These are phyloP conservation scores for Dryadomyces quercivorus DNA, from an alignment of 2,329 filamentous ascomycete species.

Conservation along the genomic window DNA sequence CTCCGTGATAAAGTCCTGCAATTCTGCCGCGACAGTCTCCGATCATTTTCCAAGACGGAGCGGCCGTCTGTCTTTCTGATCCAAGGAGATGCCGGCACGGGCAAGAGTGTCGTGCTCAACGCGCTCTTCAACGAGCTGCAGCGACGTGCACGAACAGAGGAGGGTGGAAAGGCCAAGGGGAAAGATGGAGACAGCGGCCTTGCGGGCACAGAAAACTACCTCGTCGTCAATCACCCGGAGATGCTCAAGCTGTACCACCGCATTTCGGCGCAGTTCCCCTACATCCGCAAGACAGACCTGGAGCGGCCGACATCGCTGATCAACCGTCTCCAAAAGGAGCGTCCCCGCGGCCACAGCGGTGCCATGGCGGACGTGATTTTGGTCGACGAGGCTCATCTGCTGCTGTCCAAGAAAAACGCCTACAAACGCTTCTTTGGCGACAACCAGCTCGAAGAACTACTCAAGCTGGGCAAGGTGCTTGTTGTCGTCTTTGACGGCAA, in stretches of 20 bases:
- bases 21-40: constrained; percentile 3
- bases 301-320: constrained; percentile 7
- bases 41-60: neutral
- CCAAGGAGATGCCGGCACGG: constrained; percentile 5
- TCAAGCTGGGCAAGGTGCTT: constrained; percentile 3
- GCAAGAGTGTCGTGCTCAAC: constrained; percentile 6
- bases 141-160: neutral
- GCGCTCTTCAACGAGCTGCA: constrained; percentile 7
- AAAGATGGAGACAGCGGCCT: neutral
- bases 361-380: constrained; percentile 3
- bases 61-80: constrained; percentile 4
- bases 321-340: constrained; percentile 6
- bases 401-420: constrained; percentile 6
- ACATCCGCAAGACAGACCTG: constrained; percentile 6
- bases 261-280: constrained; percentile 5
- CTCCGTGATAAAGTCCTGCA: constrained; percentile 3
- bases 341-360: neutral
- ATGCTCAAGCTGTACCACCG: constrained; percentile 8
- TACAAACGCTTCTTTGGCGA: constrained; percentile 8
- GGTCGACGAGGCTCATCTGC: constrained; percentile 6
- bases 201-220: constrained; percentile 4
- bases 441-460: constrained; percentile 7
- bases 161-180: neutral
- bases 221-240: constrained; percentile 7
- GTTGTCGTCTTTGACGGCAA: constrained; percentile 6